phyloP scores from a whole-genome alignment of 192 early-diverging fungal species.

The Backusella morwellensis region DNA sequence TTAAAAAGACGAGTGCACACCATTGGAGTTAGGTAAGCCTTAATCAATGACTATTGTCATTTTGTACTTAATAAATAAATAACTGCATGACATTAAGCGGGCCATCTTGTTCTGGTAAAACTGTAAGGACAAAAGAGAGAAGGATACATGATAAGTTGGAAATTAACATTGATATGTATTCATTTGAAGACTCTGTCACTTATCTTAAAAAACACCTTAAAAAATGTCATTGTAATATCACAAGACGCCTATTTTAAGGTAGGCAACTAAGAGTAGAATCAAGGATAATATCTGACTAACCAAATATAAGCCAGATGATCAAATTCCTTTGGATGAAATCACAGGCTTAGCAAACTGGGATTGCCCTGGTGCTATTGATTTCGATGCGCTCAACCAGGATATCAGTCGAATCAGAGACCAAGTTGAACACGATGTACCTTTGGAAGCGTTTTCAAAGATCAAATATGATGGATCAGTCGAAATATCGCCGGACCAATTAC shows the following conservation, averaged over 20 bases:
- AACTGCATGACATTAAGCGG: slow-evolving; percentile 40
- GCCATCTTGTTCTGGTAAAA: slow-evolving; percentile 73
- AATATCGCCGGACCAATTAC: neutral
- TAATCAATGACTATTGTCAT: neutral
- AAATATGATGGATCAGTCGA: neutral
- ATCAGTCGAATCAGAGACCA: slow-evolving; percentile 33
- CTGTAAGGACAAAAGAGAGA: slow-evolving; percentile 32
- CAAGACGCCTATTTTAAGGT: slow-evolving; percentile 76
- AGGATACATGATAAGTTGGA: neutral
- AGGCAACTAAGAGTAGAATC: neutral
- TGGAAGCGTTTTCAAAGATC: neutral
- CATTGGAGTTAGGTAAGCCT: neutral
- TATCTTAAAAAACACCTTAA: slow-evolving; percentile 54
- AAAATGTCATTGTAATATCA: slow-evolving; percentile 59
- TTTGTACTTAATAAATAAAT: neutral
- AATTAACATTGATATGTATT: neutral
- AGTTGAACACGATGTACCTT: neutral
- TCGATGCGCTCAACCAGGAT: slow-evolving; percentile 26
- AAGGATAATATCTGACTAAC: neutral
- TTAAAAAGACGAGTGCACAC: neutral
- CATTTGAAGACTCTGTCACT: slow-evolving; percentile 48
- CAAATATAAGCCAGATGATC: slow-evolving; percentile 42
- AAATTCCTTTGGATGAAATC: slow-evolving; percentile 60
- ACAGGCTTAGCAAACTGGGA: slow-evolving; percentile 74
- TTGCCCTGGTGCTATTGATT: slow-evolving; percentile 67